Evolutionary conservation across 2,329 filamentous ascomycete genomes (phyloP).

Genomic region (Ophiostoma triangulosporum): DNA sequence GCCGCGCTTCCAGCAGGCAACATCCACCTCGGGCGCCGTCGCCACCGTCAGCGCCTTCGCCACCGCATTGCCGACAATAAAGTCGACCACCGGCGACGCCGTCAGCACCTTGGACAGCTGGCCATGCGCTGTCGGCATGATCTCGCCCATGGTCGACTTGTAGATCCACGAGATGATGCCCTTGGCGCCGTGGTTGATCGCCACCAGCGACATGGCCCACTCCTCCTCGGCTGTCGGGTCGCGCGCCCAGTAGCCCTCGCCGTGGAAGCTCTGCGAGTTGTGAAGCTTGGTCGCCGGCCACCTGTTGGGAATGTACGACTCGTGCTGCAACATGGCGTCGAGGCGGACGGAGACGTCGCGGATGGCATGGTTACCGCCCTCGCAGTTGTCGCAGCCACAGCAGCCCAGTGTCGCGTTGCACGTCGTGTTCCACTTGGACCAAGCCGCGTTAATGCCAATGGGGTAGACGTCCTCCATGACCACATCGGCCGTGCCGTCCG

Average conservation of each 20-base stretch:
- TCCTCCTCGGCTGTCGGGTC: constrained; percentile 30
- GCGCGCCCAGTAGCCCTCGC: constrained; percentile 33
- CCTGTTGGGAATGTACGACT: constrained; percentile 25
- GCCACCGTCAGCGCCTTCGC: constrained; percentile 14
- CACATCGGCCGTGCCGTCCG: constrained; percentile 37
- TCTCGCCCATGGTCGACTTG: constrained; percentile 20
- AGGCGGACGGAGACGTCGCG: constrained; percentile 34
- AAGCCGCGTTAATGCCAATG: constrained; percentile 41
- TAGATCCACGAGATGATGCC: constrained; percentile 33
- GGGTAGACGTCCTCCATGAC: constrained; percentile 49
- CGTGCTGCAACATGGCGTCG: constrained; percentile 23
- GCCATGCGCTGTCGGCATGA: constrained; percentile 27
- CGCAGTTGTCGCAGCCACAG: constrained; percentile 50
- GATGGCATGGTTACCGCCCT: constrained; percentile 31
- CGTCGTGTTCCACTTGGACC: constrained; percentile 39
- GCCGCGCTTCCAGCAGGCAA: constrained; percentile 22
- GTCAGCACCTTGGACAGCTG: constrained; percentile 26
- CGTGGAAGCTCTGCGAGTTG: constrained; percentile 34
- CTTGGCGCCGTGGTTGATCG: constrained; percentile 32
- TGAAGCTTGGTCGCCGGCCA: constrained; percentile 31
- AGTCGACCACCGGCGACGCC: constrained; percentile 23
- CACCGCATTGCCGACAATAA: constrained; percentile 23
- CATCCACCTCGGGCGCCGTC: constrained; percentile 19
- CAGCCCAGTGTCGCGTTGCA: constrained; percentile 47
- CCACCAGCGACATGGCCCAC: constrained; percentile 30